A percentile compares a stretch with the other conserved stretches of the same genome.
phyloP scores from a whole-genome alignment of 495 filamentous ascomycete genomes.

The Penicillium arizonense region DNA sequence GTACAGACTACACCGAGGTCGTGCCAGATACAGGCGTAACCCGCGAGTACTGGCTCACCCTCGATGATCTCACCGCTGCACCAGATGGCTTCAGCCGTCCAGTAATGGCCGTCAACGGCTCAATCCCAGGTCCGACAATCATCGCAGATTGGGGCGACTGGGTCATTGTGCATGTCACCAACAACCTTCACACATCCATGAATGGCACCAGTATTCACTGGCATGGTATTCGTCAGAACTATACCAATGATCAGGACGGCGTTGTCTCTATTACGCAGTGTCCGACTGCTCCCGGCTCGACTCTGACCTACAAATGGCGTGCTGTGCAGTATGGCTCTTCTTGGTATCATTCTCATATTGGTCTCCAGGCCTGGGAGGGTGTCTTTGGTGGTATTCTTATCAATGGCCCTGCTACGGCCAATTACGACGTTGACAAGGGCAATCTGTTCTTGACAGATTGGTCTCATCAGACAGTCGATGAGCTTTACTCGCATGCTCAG shows the following conservation, averaged over 20 bases:
- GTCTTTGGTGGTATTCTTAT: constrained; percentile 34
- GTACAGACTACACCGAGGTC: constrained; percentile 49
- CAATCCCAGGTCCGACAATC: constrained; percentile 54
- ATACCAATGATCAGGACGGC: constrained; percentile 55
- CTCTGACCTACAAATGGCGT: constrained; percentile 71
- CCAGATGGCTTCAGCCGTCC: constrained; percentile 59
- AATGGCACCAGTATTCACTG: constrained; percentile 55
- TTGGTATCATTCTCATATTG: constrained; percentile 75
- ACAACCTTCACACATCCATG: constrained; percentile 42
- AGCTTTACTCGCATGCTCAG: constrained; percentile 10
- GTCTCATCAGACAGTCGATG: constrained; percentile 20
- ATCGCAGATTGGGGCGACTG: constrained; percentile 44
- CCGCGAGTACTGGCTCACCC: constrained; percentile 32
- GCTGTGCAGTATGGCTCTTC: constrained; percentile 72
- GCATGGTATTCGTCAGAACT: constrained; percentile 47
- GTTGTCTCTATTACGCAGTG: constrained; percentile 72
- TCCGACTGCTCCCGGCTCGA: constrained; percentile 55
- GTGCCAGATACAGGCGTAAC: constrained; percentile 41
- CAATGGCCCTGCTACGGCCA: constrained; percentile 50
- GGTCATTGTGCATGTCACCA: constrained; percentile 56
- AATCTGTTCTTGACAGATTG: constrained; percentile 23
- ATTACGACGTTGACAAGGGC: constrained; percentile 50
- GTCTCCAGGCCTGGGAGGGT: constrained; percentile 57
- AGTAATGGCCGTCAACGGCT: constrained; percentile 47
- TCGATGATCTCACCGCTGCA: constrained; percentile 54